Base-by-base conservation (phyloP, 306 rosid species). In the Fagus crenata region DNA sequence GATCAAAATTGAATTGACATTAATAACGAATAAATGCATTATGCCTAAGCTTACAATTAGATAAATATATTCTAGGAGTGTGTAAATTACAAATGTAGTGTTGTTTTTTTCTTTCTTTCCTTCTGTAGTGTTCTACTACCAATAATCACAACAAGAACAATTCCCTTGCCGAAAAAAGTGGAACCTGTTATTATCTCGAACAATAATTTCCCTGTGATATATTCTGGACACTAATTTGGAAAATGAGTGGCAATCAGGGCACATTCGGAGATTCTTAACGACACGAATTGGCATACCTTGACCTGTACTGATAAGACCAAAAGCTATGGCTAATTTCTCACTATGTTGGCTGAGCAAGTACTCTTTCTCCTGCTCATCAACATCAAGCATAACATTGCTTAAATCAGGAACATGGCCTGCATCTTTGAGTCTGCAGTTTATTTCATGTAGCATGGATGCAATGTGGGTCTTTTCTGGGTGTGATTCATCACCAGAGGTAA, bases 281-380 rank as follows among this genome's bases (percentile, higher is more conserved):
- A 91, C 85, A 67, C 96, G 86, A 81, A 93, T 83, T 14, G 92
- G 88, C 71, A 77, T 35, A 5, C 87, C 79, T 67, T 51, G 80
- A 33, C 65, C 75, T 59, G 90, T 89, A 54, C 83, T 77, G 37
- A 91, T 87, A 15, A 91, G 86, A 49, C 97, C 97, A 65, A 84
- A 90, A 74, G 98, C 90, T 74, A 91, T 83, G 80, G 96, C 97
- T 59, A 87, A 80, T 76, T 93, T 93, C 87, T 91, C 96, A 55
- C 98, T 87, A 35, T 93, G 97, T 35, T 83, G 82, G 77, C 86
- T 78, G 71, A 93, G 97, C 72, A 91, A 74, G 73, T 84, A 81
- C 80, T 85, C 84, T 59, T 91, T 91, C 84, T 88, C 93, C 58
- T 67, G 81, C 65, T 82, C 92, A 73, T 89, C 91, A 53, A 93